phyloP scores from a whole-genome alignment of 2,329 filamentous ascomycete genomes.

The Kalaharituber pfeilii region DNA sequence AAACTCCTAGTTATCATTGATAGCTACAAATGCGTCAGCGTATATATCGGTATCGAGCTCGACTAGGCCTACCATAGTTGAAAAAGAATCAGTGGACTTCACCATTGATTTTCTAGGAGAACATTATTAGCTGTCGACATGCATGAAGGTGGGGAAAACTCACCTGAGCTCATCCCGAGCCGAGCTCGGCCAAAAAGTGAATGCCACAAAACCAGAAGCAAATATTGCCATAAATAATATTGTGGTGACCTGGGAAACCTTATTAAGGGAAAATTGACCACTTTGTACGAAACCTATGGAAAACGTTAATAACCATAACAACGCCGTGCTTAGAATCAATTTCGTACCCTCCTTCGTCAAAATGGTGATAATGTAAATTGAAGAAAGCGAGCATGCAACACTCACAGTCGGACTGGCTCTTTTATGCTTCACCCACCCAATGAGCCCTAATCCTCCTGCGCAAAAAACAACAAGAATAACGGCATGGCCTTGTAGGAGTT shows the following conservation, averaged over 20 bases:
- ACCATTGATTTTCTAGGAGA: conserved; percentile 27
- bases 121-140: not conserved
- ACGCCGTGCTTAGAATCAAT: not conserved
- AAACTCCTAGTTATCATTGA: conserved; percentile 43
- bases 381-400: conserved; percentile 46
- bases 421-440: conserved; percentile 44
- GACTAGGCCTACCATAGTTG: conserved; percentile 38
- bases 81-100: conserved; percentile 41
- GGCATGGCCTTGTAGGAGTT: conserved; percentile 37
- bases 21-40: conserved; percentile 11
- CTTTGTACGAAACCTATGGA: conserved; percentile 33
- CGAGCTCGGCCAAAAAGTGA: conserved; percentile 42
- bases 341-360: conserved; percentile 46
- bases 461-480: conserved; percentile 47
- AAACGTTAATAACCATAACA: not conserved
- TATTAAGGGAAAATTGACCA: conserved; percentile 42
- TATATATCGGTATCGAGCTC: not conserved
- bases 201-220: conserved; percentile 36
- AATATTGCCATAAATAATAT: conserved; percentile 42
- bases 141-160: conserved; percentile 26
- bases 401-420: conserved; percentile 42
- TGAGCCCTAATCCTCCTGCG: conserved; percentile 45
- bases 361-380: conserved; percentile 46
- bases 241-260: conserved; percentile 40
- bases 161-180: conserved; percentile 42